phyloP scores from a whole-genome alignment of 305 asterid species.

The Solanum hybrid region DNA sequence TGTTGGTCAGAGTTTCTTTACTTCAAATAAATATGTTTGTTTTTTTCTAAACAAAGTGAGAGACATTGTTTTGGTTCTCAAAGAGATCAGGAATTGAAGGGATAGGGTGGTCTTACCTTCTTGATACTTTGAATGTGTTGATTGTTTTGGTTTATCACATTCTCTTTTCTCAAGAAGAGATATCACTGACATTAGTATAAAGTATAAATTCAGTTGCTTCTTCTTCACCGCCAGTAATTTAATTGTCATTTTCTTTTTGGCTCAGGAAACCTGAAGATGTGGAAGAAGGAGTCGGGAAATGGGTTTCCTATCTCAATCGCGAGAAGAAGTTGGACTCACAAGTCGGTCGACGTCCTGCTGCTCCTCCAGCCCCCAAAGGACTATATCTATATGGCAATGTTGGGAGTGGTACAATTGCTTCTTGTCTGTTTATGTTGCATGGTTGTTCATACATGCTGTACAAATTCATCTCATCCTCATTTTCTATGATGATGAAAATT shows the following conservation, averaged over 20 bases:
- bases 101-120: background rate
- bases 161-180: background rate
- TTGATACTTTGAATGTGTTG: background rate
- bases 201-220: background rate
- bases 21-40: background rate
- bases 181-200: background rate
- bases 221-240: conserved; percentile 1
- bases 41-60: background rate
- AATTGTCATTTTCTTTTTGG: conserved; percentile 4
- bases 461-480: background rate
- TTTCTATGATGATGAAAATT: background rate
- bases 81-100: background rate
- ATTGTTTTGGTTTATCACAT: background rate
- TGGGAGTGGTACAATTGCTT: conserved; percentile 77
- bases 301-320: conserved; percentile 97
- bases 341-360: conserved; percentile 70
- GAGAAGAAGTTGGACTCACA: conserved; percentile 72
- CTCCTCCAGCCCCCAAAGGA: conserved; percentile 95
- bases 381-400: conserved; percentile 86
- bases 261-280: conserved; percentile 38
- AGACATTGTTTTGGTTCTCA: background rate
- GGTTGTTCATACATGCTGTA: background rate
- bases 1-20: background rate
- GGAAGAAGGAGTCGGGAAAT: conserved; percentile 93
- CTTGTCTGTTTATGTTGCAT: conserved; percentile 18